Evolutionary conservation across 345 rosid genomes (phyloP).

Genomic region (Dimocarpus longan): DNA sequence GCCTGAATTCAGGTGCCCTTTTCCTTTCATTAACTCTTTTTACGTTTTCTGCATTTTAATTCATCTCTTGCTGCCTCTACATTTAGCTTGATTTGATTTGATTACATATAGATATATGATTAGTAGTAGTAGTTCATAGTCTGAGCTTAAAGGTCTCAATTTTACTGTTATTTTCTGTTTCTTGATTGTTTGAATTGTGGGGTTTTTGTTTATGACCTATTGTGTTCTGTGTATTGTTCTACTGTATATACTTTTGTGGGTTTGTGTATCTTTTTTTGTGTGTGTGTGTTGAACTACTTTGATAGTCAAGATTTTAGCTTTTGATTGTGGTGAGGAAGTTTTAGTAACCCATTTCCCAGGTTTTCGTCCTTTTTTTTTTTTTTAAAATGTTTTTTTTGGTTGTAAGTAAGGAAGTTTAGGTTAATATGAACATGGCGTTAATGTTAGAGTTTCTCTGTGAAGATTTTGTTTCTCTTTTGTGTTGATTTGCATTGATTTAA

Average conservation of each 20-base stretch:
- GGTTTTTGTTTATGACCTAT: background rate
- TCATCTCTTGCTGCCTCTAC: too few relatives aligned
- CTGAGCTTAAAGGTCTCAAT: background rate
- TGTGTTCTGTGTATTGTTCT: background rate
- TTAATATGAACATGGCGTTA: slow-evolving; percentile 4
- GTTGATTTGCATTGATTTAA: background rate
- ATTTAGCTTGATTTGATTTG: too few relatives aligned
- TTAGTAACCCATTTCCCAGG: background rate
- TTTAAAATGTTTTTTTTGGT: too few relatives aligned
- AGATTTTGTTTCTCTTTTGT: background rate
- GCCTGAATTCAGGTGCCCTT: too few relatives aligned
- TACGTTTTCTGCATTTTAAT: too few relatives aligned
- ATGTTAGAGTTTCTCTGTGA: slow-evolving; percentile 6
- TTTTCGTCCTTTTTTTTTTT: background rate
- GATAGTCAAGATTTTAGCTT: slow-evolving; percentile 1
- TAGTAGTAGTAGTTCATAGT: background rate
- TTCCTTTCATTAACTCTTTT: too few relatives aligned
- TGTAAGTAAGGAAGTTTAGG: background rate
- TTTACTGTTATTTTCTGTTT: background rate
- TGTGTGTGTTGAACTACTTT: background rate
- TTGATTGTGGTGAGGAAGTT: background rate
- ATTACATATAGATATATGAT: too few relatives aligned
- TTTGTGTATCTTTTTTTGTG: background rate
- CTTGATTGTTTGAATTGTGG: background rate
- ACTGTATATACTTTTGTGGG: background rate